phyloP scores from a whole-genome alignment of 306 rosid species.

The Vicia villosa region DNA sequence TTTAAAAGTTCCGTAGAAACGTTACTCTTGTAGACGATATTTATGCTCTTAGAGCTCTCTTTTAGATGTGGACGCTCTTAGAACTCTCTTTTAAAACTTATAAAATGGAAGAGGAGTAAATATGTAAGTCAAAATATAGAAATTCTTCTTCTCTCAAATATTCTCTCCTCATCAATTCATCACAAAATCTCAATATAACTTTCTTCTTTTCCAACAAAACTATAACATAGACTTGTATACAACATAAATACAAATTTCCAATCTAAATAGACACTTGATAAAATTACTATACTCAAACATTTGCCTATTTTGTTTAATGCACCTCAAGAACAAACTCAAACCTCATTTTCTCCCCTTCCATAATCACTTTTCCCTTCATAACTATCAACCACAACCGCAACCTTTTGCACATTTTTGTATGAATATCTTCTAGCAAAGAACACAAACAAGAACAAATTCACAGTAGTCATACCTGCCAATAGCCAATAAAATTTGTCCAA shows the following conservation, averaged over 20 bases:
- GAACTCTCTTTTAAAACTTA: no score
- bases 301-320: not conserved
- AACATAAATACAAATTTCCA: not conserved
- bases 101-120: no score
- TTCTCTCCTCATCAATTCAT: no score
- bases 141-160: no score
- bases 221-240: not conserved
- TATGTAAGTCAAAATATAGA: no score
- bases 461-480: conserved; percentile 54
- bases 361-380: conserved; percentile 46
- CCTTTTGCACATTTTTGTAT: conserved; percentile 80
- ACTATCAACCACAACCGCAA: conserved; percentile 63
- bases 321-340: conserved; percentile 38
- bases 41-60: no score
- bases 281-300: not conserved
- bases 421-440: conserved; percentile 76
- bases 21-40: no score
- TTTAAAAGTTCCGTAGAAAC: no score
- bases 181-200: no score
- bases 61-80: no score
- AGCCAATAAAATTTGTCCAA: conserved; percentile 90
- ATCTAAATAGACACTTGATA: not conserved
- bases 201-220: no score
- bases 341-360: conserved; percentile 41
- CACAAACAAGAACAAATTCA: conserved; percentile 62